phyloP scores from a whole-genome alignment of 2,329 filamentous ascomycete genomes.

The Claviceps sp. region DNA sequence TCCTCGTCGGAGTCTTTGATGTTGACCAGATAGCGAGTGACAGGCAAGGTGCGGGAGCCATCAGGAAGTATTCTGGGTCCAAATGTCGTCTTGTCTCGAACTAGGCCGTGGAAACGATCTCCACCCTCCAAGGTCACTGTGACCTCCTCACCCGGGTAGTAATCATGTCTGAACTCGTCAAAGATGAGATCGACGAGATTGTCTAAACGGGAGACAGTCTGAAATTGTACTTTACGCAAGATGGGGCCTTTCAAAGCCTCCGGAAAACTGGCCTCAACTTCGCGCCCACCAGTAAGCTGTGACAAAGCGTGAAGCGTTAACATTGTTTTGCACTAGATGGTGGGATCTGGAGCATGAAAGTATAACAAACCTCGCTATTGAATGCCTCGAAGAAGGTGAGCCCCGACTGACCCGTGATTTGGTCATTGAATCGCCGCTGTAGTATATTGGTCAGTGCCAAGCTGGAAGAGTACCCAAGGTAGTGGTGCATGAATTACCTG shows the following conservation, averaged over 20 bases:
- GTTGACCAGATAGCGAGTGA: conserved; percentile 69
- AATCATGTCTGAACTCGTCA: conserved; percentile 76
- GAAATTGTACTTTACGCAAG: conserved; percentile 81
- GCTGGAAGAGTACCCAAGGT: neutral
- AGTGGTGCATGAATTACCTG: conserved; percentile 40
- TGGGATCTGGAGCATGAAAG: neutral
- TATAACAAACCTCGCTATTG: conserved; percentile 62
- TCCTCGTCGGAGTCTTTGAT: conserved; percentile 59
- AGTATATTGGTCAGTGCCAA: conserved; percentile 2
- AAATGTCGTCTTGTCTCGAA: conserved; percentile 77
- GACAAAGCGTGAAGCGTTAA: conserved; percentile 1
- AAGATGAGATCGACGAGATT: conserved; percentile 57
- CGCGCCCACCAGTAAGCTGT: conserved; percentile 65
- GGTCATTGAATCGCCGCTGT: conserved; percentile 81
- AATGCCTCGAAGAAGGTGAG: conserved; percentile 87
- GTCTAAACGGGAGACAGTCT: conserved; percentile 78
- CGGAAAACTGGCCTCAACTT: conserved; percentile 85
- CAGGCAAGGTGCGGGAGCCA: conserved; percentile 56
- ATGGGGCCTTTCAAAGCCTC: conserved; percentile 85
- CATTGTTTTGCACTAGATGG: neutral
- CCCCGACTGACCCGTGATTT: conserved; percentile 86
- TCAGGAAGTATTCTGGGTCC: conserved; percentile 45
- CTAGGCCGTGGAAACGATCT: conserved; percentile 57
- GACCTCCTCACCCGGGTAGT: conserved; percentile 79
- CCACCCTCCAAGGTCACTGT: conserved; percentile 57